These are phyloP conservation scores for Fusarium siculi DNA, from an alignment of 2,329 filamentous ascomycete species.

Conservation along the genomic window DNA sequence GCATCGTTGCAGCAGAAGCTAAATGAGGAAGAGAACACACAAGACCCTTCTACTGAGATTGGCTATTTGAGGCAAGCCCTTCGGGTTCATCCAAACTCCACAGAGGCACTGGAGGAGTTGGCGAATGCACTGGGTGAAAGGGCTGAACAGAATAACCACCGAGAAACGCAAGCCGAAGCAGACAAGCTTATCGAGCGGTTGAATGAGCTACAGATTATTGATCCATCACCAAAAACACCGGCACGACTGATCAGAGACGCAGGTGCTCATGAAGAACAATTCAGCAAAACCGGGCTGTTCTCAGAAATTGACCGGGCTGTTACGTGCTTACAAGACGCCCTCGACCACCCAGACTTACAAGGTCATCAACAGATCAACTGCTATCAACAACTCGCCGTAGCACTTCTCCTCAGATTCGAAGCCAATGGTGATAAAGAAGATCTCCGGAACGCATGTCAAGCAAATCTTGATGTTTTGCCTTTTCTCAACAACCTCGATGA, in stretches of 20 bases:
- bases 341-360: background rate
- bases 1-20: background rate
- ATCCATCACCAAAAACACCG: background rate
- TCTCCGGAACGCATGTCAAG: background rate
- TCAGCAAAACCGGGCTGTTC: background rate
- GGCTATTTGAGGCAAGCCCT: background rate
- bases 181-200: background rate
- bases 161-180: background rate
- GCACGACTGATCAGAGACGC: background rate
- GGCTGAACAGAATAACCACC: background rate
- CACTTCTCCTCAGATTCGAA: background rate
- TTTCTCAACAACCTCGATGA: background rate
- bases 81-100: background rate
- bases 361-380: background rate
- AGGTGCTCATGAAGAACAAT: background rate
- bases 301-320: background rate
- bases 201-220: background rate
- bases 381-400: background rate
- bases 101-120: background rate
- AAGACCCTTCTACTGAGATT: background rate
- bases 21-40: background rate
- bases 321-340: background rate
- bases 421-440: background rate
- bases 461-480: background rate
- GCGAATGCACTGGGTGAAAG: background rate